These are phyloP conservation scores for Geotrichum fermentans DNA, from an alignment of 1,139 yeast species.

Conservation along the genomic window DNA sequence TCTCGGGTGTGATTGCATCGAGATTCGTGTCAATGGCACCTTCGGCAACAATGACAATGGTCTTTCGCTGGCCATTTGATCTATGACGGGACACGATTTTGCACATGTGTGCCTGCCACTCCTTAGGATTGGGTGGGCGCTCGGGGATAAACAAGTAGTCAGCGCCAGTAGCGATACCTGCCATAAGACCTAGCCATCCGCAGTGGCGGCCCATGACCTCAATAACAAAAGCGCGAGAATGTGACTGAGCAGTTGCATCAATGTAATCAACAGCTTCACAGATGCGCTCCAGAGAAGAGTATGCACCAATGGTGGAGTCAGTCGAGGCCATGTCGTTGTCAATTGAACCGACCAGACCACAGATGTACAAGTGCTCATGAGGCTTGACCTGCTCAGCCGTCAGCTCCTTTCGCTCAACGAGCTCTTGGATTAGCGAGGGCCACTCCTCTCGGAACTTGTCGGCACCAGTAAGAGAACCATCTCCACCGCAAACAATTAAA, in stretches of 20 bases:
- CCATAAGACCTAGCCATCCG: conserved; percentile 97
- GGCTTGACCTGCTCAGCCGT: conserved; percentile 53
- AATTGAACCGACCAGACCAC: conserved; percentile 93
- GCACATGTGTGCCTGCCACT: conserved; percentile 66
- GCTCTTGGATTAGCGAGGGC: conserved; percentile 78
- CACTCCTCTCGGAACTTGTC: conserved; percentile 90
- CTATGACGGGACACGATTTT: conserved; percentile 72
- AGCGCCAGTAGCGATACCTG: conserved; percentile 93
- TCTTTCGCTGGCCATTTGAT: conserved; percentile 81
- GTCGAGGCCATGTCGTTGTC: conserved; percentile 97
- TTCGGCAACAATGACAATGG: conserved; percentile 94
- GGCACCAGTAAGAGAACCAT: conserved; percentile 96
- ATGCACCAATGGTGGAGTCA: conserved; percentile 95
- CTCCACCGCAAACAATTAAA: conserved; percentile 95
- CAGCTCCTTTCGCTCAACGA: conserved; percentile 51
- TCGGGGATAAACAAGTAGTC: conserved; percentile 93
- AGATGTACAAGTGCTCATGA: conserved; percentile 74
- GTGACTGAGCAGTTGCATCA: conserved; percentile 95
- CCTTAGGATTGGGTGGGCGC: conserved; percentile 60
- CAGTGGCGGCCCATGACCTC: conserved; percentile 99
- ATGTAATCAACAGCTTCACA: conserved; percentile 91
- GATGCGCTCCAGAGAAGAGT: conserved; percentile 86
- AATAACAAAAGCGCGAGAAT: conserved; percentile 93
- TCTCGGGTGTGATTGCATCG: conserved; percentile 71
- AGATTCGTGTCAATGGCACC: conserved; percentile 88